phyloP scores from a whole-genome alignment of 1,284 basidiomycete species.

The Ceratobasidium sp. region DNA sequence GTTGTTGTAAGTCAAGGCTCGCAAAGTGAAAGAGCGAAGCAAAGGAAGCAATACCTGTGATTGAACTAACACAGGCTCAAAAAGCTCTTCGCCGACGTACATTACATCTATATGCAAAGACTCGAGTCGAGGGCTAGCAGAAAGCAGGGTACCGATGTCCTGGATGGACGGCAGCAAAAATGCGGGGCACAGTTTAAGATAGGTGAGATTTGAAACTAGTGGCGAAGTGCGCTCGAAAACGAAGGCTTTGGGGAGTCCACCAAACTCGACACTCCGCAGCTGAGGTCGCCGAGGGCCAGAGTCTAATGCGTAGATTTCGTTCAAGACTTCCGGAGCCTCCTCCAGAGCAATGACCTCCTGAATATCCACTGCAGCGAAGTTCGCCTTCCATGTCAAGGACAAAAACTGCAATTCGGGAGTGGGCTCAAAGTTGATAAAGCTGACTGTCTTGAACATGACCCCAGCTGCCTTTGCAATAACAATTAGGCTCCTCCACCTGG shows the following conservation, averaged over 20 bases:
- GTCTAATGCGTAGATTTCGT: background rate
- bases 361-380: background rate
- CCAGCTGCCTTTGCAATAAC: background rate
- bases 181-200: background rate
- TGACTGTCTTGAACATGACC: background rate
- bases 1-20: no score
- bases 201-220: constrained; percentile 8
- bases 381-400: constrained; percentile 6
- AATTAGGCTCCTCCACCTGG: constrained; percentile 10
- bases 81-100: background rate
- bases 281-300: constrained; percentile 1
- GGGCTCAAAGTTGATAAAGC: background rate
- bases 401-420: background rate
- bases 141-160: background rate
- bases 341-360: background rate
- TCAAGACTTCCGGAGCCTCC: background rate
- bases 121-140: constrained; percentile 11
- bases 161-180: background rate
- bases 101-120: background rate
- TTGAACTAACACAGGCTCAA: background rate
- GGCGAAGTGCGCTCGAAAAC: background rate
- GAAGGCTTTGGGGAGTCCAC: background rate
- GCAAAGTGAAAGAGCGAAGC: background rate
- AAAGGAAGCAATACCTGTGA: background rate
- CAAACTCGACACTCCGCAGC: background rate